Percentiles rank a stretch among this genome's conserved stretches.
phyloP scores from a whole-genome alignment of 371 early-diverging fungal genomes.

The Mucor mucedo region DNA sequence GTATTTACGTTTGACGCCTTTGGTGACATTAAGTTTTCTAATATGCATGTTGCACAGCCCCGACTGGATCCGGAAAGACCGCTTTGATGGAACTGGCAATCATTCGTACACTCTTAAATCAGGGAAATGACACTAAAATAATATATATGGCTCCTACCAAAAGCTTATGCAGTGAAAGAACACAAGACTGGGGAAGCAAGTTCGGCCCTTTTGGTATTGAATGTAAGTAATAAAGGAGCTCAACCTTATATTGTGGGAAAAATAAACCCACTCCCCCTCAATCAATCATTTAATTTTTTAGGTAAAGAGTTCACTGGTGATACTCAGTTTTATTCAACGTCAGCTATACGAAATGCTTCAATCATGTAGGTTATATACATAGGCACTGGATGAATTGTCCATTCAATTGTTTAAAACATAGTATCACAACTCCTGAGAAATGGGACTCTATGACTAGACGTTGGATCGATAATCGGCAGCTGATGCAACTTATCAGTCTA shows the following conservation, averaged over 20 bases:
- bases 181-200: slow-evolving; percentile 67
- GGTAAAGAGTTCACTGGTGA: slow-evolving; percentile 84
- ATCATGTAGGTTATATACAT: slow-evolving; percentile 35
- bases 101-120: slow-evolving; percentile 48
- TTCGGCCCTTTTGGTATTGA: slow-evolving; percentile 62
- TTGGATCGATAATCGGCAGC: slow-evolving; percentile 47
- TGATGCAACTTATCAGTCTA: slow-evolving; percentile 42
- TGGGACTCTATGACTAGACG: slow-evolving; percentile 81
- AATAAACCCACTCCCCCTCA: background rate
- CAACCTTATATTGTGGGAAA: background rate
- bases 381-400: background rate
- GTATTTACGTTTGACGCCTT: slow-evolving; percentile 22
- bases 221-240: slow-evolving; percentile 36
- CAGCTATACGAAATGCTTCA: slow-evolving; percentile 37
- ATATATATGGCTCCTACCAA: slow-evolving; percentile 91
- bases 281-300: slow-evolving; percentile 19
- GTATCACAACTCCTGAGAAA: slow-evolving; percentile 81
- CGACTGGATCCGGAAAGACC: slow-evolving; percentile 91
- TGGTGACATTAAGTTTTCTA: background rate
- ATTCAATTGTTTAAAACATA: slow-evolving; percentile 5
- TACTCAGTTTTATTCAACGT: slow-evolving; percentile 50
- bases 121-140: slow-evolving; percentile 46
- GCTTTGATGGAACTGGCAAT: slow-evolving; percentile 77
- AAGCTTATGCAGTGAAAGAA: slow-evolving; percentile 79
- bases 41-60: slow-evolving; percentile 58